phyloP scores from a whole-genome alignment of 139 green algal genomes.

The Chlorella vulgaris region DNA sequence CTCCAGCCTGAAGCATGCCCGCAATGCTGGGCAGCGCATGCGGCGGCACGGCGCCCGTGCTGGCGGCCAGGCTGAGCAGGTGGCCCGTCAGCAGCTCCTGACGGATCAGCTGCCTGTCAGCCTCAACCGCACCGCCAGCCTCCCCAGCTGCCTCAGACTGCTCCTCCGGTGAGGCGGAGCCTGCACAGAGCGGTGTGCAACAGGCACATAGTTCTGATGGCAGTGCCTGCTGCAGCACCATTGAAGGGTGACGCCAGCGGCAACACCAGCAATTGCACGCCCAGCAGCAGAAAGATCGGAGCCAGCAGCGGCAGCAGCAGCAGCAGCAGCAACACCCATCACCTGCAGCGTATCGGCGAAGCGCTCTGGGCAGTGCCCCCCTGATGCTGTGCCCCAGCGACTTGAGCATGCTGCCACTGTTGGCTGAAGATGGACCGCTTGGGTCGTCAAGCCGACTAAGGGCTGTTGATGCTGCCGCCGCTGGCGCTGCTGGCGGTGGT shows the following conservation, averaged over 20 bases:
- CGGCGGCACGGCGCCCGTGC: conserved; percentile 39
- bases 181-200: too few species aligned
- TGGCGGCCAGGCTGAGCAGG: conserved; percentile 57
- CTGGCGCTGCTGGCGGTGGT: not conserved
- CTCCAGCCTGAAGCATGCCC: conserved; percentile 49
- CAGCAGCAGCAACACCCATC: not conserved
- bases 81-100: conserved; percentile 73
- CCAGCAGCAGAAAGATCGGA: too few species aligned
- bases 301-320: too few species aligned
- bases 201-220: too few species aligned
- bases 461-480: not conserved
- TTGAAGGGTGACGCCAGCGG: too few species aligned
- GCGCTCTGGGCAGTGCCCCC: conserved; percentile 35
- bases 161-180: not conserved
- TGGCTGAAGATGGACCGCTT: conserved; percentile 11
- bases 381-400: conserved; percentile 29
- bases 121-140: conserved; percentile 6
- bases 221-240: too few species aligned
- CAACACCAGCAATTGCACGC: too few species aligned
- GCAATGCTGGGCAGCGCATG: conserved; percentile 63
- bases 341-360: conserved; percentile 41
- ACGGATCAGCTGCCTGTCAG: conserved; percentile 40
- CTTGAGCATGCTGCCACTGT: conserved; percentile 37
- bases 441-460: not conserved
- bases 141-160: conserved; percentile 15